These are phyloP conservation scores for Coccinonectria pachysandricola DNA, from an alignment of 2,329 filamentous ascomycete species.

Conservation along the genomic window DNA sequence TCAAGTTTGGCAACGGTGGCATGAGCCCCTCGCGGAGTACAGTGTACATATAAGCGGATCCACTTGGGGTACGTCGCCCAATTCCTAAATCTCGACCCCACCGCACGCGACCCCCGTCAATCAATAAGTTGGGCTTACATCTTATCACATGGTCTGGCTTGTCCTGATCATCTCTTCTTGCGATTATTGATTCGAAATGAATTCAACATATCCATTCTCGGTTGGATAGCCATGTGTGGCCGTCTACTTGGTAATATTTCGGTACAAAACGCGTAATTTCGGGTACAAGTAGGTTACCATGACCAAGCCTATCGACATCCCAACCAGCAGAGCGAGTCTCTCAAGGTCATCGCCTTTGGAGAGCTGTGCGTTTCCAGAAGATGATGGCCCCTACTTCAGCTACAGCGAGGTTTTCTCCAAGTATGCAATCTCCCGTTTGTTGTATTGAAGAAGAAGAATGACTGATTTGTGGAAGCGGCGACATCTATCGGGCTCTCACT, in stretches of 20 bases:
- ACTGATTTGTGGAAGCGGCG: constrained; percentile 9
- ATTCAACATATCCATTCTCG: too few relatives aligned
- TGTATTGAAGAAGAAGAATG: not conserved
- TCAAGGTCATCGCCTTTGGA: constrained; percentile 1
- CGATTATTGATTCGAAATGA: not conserved
- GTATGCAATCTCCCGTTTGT: constrained; percentile 6
- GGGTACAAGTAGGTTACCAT: too few relatives aligned
- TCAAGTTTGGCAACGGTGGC: too few relatives aligned
- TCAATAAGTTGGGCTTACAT: not conserved
- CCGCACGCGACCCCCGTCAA: constrained; percentile 3
- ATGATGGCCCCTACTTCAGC: constrained; percentile 14
- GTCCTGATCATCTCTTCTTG: too few relatives aligned
- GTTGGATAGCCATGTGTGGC: too few relatives aligned
- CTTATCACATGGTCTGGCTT: too few relatives aligned
- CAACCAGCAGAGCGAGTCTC: constrained; percentile 6
- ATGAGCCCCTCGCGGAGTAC: too few relatives aligned
- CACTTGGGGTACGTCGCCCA: constrained; percentile 3
- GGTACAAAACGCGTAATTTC: too few relatives aligned
- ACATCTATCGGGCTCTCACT: constrained; percentile 16
- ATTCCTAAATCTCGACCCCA: constrained; percentile 7
- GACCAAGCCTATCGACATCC: constrained; percentile 17
- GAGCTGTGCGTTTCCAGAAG: constrained; percentile 10
- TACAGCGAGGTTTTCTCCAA: constrained; percentile 17
- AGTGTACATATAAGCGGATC: too few relatives aligned
- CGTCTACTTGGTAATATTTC: too few relatives aligned